A percentile compares a stretch with the other conserved stretches of the same genome.
phyloP scores from a whole-genome alignment of 164 flowering plant genomes.

The Kalanchoe fedtschenkoi region DNA sequence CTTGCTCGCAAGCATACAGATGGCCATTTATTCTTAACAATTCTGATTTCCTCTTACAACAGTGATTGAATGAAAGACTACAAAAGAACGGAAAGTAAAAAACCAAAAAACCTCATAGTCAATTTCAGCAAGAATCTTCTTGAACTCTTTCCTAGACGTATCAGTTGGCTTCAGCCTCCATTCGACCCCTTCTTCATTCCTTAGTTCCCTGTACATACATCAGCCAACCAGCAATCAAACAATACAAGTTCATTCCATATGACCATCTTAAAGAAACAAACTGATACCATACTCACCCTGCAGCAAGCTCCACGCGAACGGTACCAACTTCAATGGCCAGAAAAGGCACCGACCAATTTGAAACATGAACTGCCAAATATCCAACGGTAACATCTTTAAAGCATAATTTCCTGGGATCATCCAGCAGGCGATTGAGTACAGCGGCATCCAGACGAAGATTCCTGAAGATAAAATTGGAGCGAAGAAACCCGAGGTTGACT shows the following conservation, averaged over 20 bases:
- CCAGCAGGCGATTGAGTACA: constrained; percentile 38
- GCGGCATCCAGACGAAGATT: constrained; percentile 39
- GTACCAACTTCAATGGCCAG: constrained; percentile 40
- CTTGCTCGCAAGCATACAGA: neutral
- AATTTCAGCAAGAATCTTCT: constrained; percentile 37
- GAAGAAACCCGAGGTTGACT: constrained; percentile 47
- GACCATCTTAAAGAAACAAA: neutral
- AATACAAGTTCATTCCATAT: neutral
- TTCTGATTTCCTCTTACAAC: neutral
- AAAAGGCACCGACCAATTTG: constrained; percentile 54
- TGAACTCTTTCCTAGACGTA: constrained; percentile 21
- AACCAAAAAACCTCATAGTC: constrained; percentile 67
- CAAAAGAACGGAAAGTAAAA: neutral
- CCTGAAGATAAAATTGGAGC: constrained; percentile 27
- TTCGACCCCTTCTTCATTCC: constrained; percentile 13
- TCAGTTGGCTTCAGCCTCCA: constrained; percentile 13
- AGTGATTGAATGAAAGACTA: neutral
- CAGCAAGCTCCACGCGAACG: constrained; percentile 25
- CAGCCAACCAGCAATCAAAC: neutral
- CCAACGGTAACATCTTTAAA: constrained; percentile 43
- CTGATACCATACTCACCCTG: constrained; percentile 26
- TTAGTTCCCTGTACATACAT: constrained; percentile 22
- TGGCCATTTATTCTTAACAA: neutral
- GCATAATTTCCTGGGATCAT: constrained; percentile 19
- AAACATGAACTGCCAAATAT: constrained; percentile 27